These are phyloP conservation scores for Zygoascus hellenicus DNA, from an alignment of 1,139 yeast species.

Conservation along the genomic window DNA sequence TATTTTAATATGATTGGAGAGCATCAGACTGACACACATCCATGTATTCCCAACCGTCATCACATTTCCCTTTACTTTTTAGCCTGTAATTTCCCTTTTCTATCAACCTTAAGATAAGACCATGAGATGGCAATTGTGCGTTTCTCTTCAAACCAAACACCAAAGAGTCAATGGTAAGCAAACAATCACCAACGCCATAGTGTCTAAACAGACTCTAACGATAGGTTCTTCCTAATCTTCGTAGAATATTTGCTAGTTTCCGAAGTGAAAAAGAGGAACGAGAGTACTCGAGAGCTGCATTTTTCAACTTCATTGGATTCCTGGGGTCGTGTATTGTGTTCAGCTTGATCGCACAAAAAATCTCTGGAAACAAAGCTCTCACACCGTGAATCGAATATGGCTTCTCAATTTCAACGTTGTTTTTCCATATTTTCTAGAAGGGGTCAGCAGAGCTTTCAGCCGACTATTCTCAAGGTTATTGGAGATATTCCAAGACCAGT, in stretches of 20 bases:
- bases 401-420: no score
- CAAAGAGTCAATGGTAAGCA: background rate
- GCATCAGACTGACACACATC: no score
- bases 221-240: constrained; percentile 51
- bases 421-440: background rate
- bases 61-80: no score
- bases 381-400: background rate
- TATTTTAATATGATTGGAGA: no score
- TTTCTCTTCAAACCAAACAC: background rate
- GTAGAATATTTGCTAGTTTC: constrained; percentile 75
- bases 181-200: no score
- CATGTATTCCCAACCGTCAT: no score
- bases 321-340: constrained; percentile 75
- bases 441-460: background rate
- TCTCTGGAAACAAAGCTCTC: constrained; percentile 19
- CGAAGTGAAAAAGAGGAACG: constrained; percentile 84
- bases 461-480: background rate
- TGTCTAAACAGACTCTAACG: background rate
- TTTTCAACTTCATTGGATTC: constrained; percentile 75
- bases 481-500: background rate
- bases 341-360: constrained; percentile 70
- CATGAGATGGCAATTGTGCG: no score
- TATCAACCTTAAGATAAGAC: no score
- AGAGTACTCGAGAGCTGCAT: constrained; percentile 69
- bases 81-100: no score